Evolutionary conservation across 2,329 filamentous ascomycete species (phyloP), one percentile per base, ranked within the genome.

Genomic region (Volutella citrinella): DNA sequence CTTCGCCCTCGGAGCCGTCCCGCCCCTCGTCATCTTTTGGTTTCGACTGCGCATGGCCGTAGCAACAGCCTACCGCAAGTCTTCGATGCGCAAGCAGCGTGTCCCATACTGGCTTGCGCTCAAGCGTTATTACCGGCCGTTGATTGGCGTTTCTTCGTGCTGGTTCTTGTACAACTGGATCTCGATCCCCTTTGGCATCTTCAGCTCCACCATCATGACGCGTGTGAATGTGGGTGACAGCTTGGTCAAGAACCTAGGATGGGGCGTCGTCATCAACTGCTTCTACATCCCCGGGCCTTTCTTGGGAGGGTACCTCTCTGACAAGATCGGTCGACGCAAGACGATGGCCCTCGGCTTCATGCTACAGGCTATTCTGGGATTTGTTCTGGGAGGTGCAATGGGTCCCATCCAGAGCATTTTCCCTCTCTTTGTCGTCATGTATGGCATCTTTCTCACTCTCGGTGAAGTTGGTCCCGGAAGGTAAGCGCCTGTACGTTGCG

Each of bases 151-250:
- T 7, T 63, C 69, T 3, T 40, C 64, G 2, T 63, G 67, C 9
- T 76, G 72, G 72, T 76, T 76, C 49, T 51, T 65, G 17, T 68
- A 78, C 49, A 71, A 79, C 48, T 78, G 68, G 50, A 68, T 77
- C 24, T 68, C 69, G 0, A 70, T 73, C 32, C 73, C 74, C 0
- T 76, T 76, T 40, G 72, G 71, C 8, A 64, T 78, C 18, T 77
- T 77, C 52, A 69, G 66, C 35, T 70, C 69, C 1, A 74, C 71
- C 15, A 76, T 77, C 37, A 65, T 74, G 31, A 52, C 55, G 5
- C 56, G 64, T 16, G 54, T 66, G 18, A 66, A 67, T 18, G 46
- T 63, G 0, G 53, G 59, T 11, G 59, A 67, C 20, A 66, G 59
- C n/a, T 51, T 69, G 2, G 54, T 64, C 6, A 60, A 67, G 46